Evolutionary conservation across 2,329 filamentous ascomycete species (phyloP), one percentile per base, ranked within the genome.

Genomic region (Pseudogymnoascus sp.): DNA sequence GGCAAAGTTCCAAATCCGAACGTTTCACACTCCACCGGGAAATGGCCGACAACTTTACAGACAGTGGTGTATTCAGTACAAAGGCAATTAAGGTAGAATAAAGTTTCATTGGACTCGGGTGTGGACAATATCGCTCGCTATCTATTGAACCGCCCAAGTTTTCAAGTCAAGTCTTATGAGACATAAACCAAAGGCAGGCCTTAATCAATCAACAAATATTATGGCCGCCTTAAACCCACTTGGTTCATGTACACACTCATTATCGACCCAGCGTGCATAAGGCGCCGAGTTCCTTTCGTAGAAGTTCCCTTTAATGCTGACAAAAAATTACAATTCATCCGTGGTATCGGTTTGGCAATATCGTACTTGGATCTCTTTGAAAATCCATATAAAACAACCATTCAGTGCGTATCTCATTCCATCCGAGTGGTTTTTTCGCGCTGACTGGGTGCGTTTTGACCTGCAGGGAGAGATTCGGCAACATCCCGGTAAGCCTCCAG

Each of bases 401-500:
- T 21, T 1, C 29, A 14, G 8, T 34, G 51, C 51, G n/a, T 26
- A 18, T 34, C 29, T 57, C 29, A 57, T 8, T 57, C 51, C 51
- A 21, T 57, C 16, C 29, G 51, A 6, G 12, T 57, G 7, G 4
- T 10, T 54, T 10, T 31, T 11, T 54, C 47, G 51, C 51, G 51
- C n/a, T 57, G 51, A 16, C 18, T 57, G 51, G 51, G 51, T 57
- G 51, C 51, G 16, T 31, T 54, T 31, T 54, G 47, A 14, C 10
- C 16, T 36, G 21, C 31, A 29, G 63, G 61, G n/a, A 66, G 39
- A n/a, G 62, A 47, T 31, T 64, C 64, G 59, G 71, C 72, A 2
- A 71, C 65, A 36, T 69, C 66, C 31, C 66, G 65, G 59, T 73
- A 73, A 5, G 67, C 64, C 12, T 66, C 64, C 1, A 73, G 64